Conservation (phyloP, 768 basidiomycete genomes). For the Pleurotus eryngii region DNA sequence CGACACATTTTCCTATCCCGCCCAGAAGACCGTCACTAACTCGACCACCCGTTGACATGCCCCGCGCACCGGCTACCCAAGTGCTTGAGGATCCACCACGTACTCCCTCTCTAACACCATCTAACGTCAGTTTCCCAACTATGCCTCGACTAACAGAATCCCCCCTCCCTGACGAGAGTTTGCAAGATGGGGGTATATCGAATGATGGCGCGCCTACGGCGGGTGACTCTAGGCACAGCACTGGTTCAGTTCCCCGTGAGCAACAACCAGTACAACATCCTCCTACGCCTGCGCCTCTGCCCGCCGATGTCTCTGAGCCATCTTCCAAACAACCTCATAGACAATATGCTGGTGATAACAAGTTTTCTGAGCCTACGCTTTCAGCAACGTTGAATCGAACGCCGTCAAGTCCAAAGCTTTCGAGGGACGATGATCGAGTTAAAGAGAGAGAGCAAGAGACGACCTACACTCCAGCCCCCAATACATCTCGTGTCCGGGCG, state of each 20-base stretch:
- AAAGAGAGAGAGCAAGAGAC: not conserved
- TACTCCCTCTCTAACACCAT: slow-evolving; percentile 19
- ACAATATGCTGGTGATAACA: not conserved
- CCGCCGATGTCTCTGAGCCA: not conserved
- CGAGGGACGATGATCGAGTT: not conserved
- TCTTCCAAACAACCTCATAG: not conserved
- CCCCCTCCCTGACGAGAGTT: slow-evolving; percentile 17
- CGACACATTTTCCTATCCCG: slow-evolving; percentile 68
- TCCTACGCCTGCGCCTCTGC: not conserved
- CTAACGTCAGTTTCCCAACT: slow-evolving; percentile 19
- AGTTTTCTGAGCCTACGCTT: not conserved
- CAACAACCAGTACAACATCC: not conserved
- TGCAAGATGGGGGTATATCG: slow-evolving; percentile 2
- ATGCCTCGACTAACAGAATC: slow-evolving; percentile 20
- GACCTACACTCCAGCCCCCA: not conserved
- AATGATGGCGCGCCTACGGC: not conserved
- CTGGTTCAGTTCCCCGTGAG: not conserved
- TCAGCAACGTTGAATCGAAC: not conserved
- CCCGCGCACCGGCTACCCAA: not conserved
- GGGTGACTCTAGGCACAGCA: not conserved
- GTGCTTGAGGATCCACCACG: slow-evolving; percentile 15
- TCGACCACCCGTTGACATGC: slow-evolving; percentile 4
- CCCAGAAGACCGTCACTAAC: slow-evolving; percentile 29
- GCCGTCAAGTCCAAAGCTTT: not conserved
- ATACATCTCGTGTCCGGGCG: slow-evolving; percentile 1